A percentile compares a stretch with the other conserved stretches of the same genome.
Conservation (phyloP, 2,329 filamentous ascomycete species). For the Aspergillus aculeatus region DNA sequence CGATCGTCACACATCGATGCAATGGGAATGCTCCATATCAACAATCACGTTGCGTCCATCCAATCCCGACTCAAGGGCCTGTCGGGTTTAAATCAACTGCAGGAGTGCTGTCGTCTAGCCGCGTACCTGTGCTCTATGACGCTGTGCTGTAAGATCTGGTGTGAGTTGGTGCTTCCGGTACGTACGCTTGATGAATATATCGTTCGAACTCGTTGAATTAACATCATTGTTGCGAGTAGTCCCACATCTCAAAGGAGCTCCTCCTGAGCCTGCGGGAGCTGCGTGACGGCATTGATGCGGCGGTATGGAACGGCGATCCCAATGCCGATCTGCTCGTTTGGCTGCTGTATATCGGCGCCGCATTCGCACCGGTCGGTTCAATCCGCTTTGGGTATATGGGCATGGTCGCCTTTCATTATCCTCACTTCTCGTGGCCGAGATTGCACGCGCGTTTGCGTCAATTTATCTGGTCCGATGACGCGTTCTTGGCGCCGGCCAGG, state of each 20-base stretch:
- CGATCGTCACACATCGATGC: not conserved
- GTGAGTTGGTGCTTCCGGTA: slow-evolving; percentile 4
- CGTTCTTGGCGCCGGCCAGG: slow-evolving; percentile 1
- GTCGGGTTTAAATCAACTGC: not conserved
- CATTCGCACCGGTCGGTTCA: not conserved
- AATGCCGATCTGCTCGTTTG: not conserved
- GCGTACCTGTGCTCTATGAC: slow-evolving; percentile 5
- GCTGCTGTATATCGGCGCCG: slow-evolving; percentile 3
- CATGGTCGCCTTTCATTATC: not conserved
- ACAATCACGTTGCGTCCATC: slow-evolving; percentile 6
- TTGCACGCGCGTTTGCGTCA: not conserved
- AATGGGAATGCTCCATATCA: slow-evolving; percentile 1
- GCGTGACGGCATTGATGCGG: not conserved
- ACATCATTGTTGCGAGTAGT: not conserved
- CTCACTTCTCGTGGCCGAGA: not conserved
- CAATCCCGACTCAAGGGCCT: not conserved
- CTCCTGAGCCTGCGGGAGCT: not conserved
- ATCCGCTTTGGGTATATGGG: not conserved
- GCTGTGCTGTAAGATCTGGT: slow-evolving; percentile 8
- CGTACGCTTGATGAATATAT: too few species aligned
- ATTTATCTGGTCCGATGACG: slow-evolving; percentile 7
- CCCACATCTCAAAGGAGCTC: slow-evolving; percentile 1
- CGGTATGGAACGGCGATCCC: not conserved
- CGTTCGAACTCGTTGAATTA: not conserved
- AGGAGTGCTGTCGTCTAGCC: slow-evolving; percentile 6